A percentile compares a stretch with the other conserved stretches of the same genome.
Evolutionary conservation across 306 rosid genomes (phyloP).

Genomic region (Calophaca sinica): DNA sequence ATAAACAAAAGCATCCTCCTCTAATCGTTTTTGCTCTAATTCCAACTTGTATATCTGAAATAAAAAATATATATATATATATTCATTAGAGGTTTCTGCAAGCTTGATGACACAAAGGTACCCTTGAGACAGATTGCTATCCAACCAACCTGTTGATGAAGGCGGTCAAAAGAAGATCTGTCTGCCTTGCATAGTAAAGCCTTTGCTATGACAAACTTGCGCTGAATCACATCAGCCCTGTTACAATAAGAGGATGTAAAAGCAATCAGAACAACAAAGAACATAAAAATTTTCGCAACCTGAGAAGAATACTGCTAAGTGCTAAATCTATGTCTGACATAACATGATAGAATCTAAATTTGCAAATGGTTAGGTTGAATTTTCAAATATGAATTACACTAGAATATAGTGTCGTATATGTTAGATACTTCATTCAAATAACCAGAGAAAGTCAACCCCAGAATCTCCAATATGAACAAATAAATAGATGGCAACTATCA

Average conservation of each 20-base stretch:
- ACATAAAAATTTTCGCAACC: background rate
- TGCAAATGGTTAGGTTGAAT: background rate
- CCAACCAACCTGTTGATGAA: slow-evolving; percentile 81
- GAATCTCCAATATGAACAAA: slow-evolving; percentile 11
- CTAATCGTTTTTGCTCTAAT: slow-evolving; percentile 83
- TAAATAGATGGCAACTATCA: slow-evolving; percentile 6
- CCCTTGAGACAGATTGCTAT: slow-evolving; percentile 28
- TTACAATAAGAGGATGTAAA: slow-evolving; percentile 29
- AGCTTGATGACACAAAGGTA: slow-evolving; percentile 22
- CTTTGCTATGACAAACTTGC: slow-evolving; percentile 80
- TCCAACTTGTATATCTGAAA: slow-evolving; percentile 89
- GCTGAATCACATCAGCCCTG: slow-evolving; percentile 87
- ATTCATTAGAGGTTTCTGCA: slow-evolving; percentile 28
- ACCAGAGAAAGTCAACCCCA: background rate
- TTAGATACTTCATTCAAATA: slow-evolving; percentile 12
- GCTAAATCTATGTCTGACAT: no score
- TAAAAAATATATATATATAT: slow-evolving; percentile 39
- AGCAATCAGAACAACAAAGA: background rate
- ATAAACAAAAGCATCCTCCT: slow-evolving; percentile 91
- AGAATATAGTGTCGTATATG: background rate
- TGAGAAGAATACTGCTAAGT: slow-evolving; percentile 14
- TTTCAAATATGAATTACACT: background rate
- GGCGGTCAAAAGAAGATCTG: slow-evolving; percentile 85
- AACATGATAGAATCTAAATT: background rate
- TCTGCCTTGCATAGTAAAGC: slow-evolving; percentile 88